phyloP scores from a whole-genome alignment of 805 yeast genomes.

The Metschnikowia sp. region DNA sequence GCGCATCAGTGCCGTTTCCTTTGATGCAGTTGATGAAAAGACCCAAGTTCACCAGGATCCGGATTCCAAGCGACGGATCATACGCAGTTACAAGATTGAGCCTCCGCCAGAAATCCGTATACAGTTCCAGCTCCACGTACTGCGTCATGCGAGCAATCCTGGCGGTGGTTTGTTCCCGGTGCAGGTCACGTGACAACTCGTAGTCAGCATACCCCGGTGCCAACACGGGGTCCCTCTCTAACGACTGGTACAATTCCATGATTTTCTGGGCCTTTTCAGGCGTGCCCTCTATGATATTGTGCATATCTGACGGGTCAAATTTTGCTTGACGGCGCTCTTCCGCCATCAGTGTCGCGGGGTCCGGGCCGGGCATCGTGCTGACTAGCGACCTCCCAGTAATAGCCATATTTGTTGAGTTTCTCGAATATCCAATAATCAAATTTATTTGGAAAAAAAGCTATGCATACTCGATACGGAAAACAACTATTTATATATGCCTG shows the following conservation, averaged over 20 bases:
- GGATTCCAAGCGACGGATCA: slow-evolving; percentile 38
- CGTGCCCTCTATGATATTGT: slow-evolving; percentile 40
- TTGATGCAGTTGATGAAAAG: slow-evolving; percentile 37
- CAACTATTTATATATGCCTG: background rate
- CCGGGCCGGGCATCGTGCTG: slow-evolving; percentile 26
- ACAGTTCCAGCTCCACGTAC: slow-evolving; percentile 33
- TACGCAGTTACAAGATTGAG: slow-evolving; percentile 34
- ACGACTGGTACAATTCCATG: slow-evolving; percentile 27
- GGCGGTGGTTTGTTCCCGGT: slow-evolving; percentile 30
- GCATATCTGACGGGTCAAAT: slow-evolving; percentile 38
- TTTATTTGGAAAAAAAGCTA: background rate
- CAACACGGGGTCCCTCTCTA: slow-evolving; percentile 40
- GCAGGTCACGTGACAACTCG: slow-evolving; percentile 28
- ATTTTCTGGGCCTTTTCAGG: slow-evolving; percentile 31
- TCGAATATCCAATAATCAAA: background rate
- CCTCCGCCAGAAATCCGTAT: slow-evolving; percentile 31
- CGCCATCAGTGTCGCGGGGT: slow-evolving; percentile 30
- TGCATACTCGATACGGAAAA: background rate
- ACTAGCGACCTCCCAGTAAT: slow-evolving; percentile 22
- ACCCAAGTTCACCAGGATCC: slow-evolving; percentile 39
- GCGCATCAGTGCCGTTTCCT: slow-evolving; percentile 41
- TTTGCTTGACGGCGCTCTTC: slow-evolving; percentile 31
- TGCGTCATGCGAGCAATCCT: slow-evolving; percentile 36
- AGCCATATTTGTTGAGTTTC: slow-evolving; percentile 11
- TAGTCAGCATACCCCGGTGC: slow-evolving; percentile 29